Percentiles rank a stretch among this genome's conserved stretches.
phyloP scores from a whole-genome alignment of 83 land plant species.

The Larix sibirica region DNA sequence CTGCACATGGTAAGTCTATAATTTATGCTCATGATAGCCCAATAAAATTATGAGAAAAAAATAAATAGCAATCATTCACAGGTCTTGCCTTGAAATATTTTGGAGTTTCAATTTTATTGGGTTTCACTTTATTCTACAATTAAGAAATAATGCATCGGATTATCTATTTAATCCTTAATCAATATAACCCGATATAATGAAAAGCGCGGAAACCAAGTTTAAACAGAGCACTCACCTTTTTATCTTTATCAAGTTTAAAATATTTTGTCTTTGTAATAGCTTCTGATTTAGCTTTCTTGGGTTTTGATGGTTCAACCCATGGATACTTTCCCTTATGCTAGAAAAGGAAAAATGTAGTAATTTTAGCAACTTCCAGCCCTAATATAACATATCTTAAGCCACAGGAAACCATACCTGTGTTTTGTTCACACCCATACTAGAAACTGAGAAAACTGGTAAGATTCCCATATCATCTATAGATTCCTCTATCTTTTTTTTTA shows the following conservation, averaged over 20 bases:
- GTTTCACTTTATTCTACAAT: neutral
- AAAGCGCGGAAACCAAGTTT: neutral
- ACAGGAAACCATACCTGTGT: too few species aligned
- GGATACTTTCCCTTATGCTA: neutral
- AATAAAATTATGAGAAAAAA: neutral
- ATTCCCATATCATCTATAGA: too few species aligned
- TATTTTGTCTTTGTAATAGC: too few species aligned
- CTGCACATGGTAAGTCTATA: neutral
- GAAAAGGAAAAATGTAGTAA: neutral
- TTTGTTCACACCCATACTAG: too few species aligned
- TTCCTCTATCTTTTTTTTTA: neutral
- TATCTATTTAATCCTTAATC: neutral
- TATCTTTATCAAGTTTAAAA: neutral
- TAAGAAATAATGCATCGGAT: neutral
- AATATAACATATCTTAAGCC: too few species aligned
- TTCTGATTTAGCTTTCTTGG: neutral
- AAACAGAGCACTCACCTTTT: neutral
- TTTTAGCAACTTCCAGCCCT: too few species aligned
- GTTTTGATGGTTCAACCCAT: neutral
- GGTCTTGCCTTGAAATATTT: neutral
- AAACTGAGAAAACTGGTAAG: too few species aligned
- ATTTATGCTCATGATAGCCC: neutral
- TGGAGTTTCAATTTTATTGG: neutral
- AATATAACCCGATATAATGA: neutral
- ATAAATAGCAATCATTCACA: neutral